Evolutionary conservation across 1,139 yeast species (phyloP).

Genomic region (Wickerhamiella infanticola): DNA sequence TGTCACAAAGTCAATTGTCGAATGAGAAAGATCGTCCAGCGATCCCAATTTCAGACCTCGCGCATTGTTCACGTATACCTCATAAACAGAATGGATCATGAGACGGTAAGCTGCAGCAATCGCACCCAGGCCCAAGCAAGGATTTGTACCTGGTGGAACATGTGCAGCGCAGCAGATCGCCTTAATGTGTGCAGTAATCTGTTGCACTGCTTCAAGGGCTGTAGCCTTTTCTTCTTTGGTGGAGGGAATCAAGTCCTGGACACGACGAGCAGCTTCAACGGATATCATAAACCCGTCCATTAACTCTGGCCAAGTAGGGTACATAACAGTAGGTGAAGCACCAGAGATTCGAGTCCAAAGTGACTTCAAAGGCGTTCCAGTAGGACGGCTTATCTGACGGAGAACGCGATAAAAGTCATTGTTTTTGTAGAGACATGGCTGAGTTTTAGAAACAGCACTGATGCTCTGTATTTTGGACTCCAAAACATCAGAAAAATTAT

Average conservation of each 20-base stretch:
- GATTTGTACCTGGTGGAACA: constrained; percentile 1
- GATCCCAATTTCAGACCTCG: neutral
- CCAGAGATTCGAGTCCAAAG: neutral
- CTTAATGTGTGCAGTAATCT: neutral
- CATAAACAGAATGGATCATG: neutral
- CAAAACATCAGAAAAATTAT: neutral
- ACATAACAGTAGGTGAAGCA: neutral
- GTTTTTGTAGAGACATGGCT: constrained; percentile 1
- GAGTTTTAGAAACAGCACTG: neutral
- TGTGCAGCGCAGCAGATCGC: neutral
- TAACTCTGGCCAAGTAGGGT: neutral
- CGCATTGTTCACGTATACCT: neutral
- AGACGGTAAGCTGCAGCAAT: constrained; percentile 1
- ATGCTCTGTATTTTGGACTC: neutral
- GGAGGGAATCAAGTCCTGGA: neutral
- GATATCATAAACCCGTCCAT: neutral
- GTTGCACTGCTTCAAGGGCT: neutral
- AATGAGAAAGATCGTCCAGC: neutral
- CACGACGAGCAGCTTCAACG: neutral
- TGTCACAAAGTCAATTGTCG: neutral
- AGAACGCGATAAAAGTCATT: constrained; percentile 1
- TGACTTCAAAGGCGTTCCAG: neutral
- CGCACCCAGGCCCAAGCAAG: neutral
- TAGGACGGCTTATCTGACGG: neutral
- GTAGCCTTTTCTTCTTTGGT: neutral